phyloP scores from a whole-genome alignment of 1,139 yeast genomes.

The Pichia sp. region DNA sequence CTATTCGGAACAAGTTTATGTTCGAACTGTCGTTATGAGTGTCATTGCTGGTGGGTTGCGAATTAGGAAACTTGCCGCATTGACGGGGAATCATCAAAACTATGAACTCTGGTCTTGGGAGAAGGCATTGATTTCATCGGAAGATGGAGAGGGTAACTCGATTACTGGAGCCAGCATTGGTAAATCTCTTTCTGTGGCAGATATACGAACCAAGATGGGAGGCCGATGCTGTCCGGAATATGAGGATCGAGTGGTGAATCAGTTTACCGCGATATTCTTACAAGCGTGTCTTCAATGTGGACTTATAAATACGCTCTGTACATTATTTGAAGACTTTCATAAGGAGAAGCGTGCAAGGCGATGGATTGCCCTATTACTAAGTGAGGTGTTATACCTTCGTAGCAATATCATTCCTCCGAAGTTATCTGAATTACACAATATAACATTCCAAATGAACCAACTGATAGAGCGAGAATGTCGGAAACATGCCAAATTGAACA shows the following conservation, averaged over 20 bases:
- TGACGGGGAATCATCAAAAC: conserved; percentile 7
- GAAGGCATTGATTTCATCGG: not conserved
- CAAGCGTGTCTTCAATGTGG: conserved; percentile 50
- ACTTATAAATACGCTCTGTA: conserved; percentile 42
- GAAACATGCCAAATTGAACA: conserved; percentile 16
- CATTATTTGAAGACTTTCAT: conserved; percentile 32
- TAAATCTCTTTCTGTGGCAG: conserved; percentile 1
- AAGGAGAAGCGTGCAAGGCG: conserved; percentile 38
- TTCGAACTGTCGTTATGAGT: conserved; percentile 64
- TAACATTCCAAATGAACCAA: conserved; percentile 21
- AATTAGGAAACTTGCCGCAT: conserved; percentile 45
- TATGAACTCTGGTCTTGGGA: conserved; percentile 11
- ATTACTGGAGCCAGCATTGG: conserved; percentile 1
- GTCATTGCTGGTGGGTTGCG: conserved; percentile 61
- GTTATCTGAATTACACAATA: conserved; percentile 2
- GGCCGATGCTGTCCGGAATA: conserved; percentile 20
- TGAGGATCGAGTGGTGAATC: conserved; percentile 35
- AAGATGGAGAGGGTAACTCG: not conserved
- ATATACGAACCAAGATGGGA: conserved; percentile 5
- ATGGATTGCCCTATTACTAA: conserved; percentile 56
- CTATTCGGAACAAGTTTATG: conserved; percentile 44
- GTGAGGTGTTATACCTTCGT: conserved; percentile 55
- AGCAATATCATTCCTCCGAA: conserved; percentile 20
- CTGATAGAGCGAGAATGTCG: conserved; percentile 22
- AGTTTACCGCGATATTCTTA: conserved; percentile 56